These are phyloP conservation scores for Psophocarpus tetragonolobus DNA, from an alignment of 306 rosid species.

Conservation along the genomic window DNA sequence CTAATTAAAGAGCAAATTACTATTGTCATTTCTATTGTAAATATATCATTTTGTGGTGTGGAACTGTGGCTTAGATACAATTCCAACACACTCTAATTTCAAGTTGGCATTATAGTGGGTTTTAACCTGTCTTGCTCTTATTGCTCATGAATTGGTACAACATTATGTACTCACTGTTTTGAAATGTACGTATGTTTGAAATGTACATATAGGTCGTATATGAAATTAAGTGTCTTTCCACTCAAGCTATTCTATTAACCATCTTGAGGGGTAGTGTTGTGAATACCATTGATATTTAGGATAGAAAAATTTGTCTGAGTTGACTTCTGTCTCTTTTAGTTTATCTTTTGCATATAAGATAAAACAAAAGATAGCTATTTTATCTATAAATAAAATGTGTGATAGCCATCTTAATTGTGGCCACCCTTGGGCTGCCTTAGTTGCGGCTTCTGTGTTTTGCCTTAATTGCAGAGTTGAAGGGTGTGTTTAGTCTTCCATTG, in stretches of 20 bases:
- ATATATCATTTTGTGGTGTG: background rate
- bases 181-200: background rate
- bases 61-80: background rate
- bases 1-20: constrained; percentile 1
- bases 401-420: too few species aligned
- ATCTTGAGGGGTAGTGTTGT: too few species aligned
- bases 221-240: background rate
- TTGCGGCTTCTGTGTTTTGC: too few species aligned
- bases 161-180: background rate
- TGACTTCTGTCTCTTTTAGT: too few species aligned
- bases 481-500: background rate
- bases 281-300: too few species aligned
- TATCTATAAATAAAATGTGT: too few species aligned
- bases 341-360: too few species aligned
- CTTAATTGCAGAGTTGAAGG: background rate
- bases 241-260: background rate
- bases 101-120: background rate
- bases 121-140: constrained; percentile 1
- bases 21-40: background rate
- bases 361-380: too few species aligned
- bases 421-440: too few species aligned
- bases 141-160: background rate
- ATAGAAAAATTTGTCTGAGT: too few species aligned
- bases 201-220: too few species aligned
- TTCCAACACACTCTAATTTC: constrained; percentile 4